Conservation (phyloP, 2,329 filamentous ascomycete genomes). For the Pseudogymnoascus sp. region DNA sequence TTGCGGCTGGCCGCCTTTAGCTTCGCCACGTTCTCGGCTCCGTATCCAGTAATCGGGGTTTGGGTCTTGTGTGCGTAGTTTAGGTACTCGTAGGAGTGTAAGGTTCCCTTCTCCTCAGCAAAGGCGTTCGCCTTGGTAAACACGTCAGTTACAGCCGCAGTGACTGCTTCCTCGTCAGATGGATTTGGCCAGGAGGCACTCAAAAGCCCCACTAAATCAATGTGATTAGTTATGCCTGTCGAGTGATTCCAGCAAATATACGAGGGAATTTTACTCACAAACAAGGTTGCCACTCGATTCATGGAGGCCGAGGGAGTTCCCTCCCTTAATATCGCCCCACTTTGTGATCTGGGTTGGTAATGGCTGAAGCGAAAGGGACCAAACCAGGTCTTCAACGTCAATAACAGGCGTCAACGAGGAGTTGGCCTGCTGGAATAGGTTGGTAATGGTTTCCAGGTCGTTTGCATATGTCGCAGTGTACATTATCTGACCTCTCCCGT, state of each 20-base stretch:
- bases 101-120: neutral
- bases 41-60: slow-evolving; percentile 37
- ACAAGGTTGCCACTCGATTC: slow-evolving; percentile 9
- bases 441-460: slow-evolving; percentile 2
- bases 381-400: neutral
- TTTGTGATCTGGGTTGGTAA: slow-evolving; percentile 11
- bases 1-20: slow-evolving; percentile 27
- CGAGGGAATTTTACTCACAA: neutral
- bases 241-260: neutral
- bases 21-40: slow-evolving; percentile 32
- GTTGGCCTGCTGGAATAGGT: slow-evolving; percentile 8
- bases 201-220: slow-evolving; percentile 2
- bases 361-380: slow-evolving; percentile 6
- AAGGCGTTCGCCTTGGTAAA: neutral
- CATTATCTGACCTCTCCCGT: slow-evolving; percentile 5
- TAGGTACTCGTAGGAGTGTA: slow-evolving; percentile 29
- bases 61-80: slow-evolving; percentile 40
- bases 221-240: neutral
- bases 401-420: neutral
- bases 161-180: slow-evolving; percentile 5
- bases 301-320: slow-evolving; percentile 13
- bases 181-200: slow-evolving; percentile 1
- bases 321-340: slow-evolving; percentile 9
- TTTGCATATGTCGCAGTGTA: slow-evolving; percentile 12
- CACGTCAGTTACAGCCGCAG: neutral